Percentiles rank a stretch among this genome's conserved stretches.
Conservation (phyloP, 1,284 basidiomycete species). For the Ceratobasidium papillatum region DNA sequence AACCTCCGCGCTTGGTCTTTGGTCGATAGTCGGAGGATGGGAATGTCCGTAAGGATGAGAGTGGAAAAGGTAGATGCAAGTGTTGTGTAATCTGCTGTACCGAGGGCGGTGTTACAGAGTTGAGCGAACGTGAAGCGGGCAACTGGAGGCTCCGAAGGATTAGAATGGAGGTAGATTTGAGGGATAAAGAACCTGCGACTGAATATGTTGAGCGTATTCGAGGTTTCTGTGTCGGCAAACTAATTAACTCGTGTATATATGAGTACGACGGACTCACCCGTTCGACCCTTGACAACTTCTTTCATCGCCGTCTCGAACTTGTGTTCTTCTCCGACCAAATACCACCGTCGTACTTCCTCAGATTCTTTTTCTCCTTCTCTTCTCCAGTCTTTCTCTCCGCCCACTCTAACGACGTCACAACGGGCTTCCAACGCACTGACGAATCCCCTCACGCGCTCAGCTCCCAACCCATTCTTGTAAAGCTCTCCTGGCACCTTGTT, state of each 20-base stretch:
- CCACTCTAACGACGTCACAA: conserved; percentile 68
- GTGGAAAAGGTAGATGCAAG: conserved; percentile 67
- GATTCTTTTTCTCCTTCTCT: conserved; percentile 45
- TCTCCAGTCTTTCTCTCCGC: conserved; percentile 58
- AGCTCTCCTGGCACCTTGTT: conserved; percentile 74
- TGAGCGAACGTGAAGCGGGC: conserved; percentile 68
- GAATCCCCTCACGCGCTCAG: conserved; percentile 69
- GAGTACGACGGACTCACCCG: conserved; percentile 53
- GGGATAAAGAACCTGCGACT: background rate
- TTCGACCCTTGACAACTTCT: conserved; percentile 45
- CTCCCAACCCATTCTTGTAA: conserved; percentile 74
- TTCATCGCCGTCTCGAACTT: conserved; percentile 52
- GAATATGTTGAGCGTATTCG: conserved; percentile 11
- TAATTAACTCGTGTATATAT: conserved; percentile 54
- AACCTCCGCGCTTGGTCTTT: conserved; percentile 78
- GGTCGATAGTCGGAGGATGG: conserved; percentile 62
- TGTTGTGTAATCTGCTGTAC: conserved; percentile 75
- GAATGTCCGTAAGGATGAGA: conserved; percentile 67
- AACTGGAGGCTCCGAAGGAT: conserved; percentile 59
- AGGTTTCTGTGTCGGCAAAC: background rate
- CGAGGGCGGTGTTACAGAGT: conserved; percentile 71
- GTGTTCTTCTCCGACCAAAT: conserved; percentile 45
- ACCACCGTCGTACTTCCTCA: conserved; percentile 46
- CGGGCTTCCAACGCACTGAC: conserved; percentile 68
- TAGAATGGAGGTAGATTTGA: conserved; percentile 41